phyloP scores from a whole-genome alignment of 352 stramenopile species.

The Pythium coloratum region DNA sequence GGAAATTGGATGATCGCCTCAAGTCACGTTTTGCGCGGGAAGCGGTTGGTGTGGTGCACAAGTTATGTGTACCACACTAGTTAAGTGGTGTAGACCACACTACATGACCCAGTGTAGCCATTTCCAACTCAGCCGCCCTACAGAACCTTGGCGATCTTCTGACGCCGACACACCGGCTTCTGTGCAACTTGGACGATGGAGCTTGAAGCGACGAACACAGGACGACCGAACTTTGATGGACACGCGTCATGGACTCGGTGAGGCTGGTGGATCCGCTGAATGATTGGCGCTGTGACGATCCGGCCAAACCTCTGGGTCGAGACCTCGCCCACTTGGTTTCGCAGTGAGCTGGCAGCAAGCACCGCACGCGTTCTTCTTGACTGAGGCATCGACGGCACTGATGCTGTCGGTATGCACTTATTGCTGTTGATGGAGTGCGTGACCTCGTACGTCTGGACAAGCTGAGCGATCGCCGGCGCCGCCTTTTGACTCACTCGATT shows the following conservation, averaged over 20 bases:
- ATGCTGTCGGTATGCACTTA: background rate
- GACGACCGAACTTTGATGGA: background rate
- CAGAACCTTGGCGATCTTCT: background rate
- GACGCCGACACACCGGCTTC: background rate
- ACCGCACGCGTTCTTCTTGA: background rate
- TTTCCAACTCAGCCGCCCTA: background rate
- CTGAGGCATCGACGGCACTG: background rate
- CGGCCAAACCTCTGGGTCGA: background rate
- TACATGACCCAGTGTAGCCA: slow-evolving; percentile 13
- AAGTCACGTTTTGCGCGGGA: slow-evolving; percentile 22
- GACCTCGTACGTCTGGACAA: background rate
- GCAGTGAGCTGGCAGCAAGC: background rate
- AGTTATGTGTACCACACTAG: slow-evolving; percentile 21
- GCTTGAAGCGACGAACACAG: slow-evolving; percentile 3
- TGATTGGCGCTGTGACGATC: slow-evolving; percentile 1
- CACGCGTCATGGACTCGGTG: background rate
- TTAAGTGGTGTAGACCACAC: slow-evolving; percentile 11
- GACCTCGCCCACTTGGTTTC: background rate
- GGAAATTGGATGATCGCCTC: background rate
- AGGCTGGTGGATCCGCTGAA: background rate
- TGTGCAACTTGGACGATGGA: slow-evolving; percentile 1
- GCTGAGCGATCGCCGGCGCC: background rate
- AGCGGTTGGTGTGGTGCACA: background rate
- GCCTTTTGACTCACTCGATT: too few species aligned
- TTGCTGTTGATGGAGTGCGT: background rate